Base-by-base conservation (phyloP, 2,329 filamentous ascomycete genomes). In the Colletotrichum coccodes region DNA sequence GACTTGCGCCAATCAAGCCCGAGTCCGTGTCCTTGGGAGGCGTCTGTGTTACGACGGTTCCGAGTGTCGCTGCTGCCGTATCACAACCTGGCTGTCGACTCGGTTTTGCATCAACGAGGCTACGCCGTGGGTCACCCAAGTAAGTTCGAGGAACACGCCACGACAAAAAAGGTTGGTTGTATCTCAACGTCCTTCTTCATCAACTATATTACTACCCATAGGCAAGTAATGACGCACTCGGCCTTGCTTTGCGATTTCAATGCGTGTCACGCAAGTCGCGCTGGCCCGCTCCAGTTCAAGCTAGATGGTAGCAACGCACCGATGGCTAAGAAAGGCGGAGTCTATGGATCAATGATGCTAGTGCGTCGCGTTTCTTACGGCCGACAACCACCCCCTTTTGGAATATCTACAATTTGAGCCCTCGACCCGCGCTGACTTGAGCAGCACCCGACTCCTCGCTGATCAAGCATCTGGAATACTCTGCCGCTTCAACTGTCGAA, bases 1-100 rank as follows among this genome's bases (percentile, higher is more conserved):
- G 44, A 57, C 18, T 18, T 46, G 32, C 44, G 30, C 44, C 44
- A 50, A 42, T 40, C 28, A n/a, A 47, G 36, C n/a, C 59, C 59
- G 60, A 9, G 52, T 42, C 49, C 64, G 50, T 32, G 59, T 52
- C 49, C 50, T 56, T 34, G 59, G 50, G 16, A 50, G 12, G 14
- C 28, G 32, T 38, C 34, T 34, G 58, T 60, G 32, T 42, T 32
- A 28, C 47, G 23, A 54, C 59, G 26, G 63, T 28, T 21, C 42
- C 36, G 28, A 50, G 59, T 34, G 64, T 36, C 38, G 40, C 50
- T 23, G 16, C 26, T 53, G 40, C 21, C 14, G 32, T 36, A 23
- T 50, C 23, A 18, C 34, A n/a, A 26, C 14, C 21, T 14, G 7
- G n/a, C 30, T 11, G n/a, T 18, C 30, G 7, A 16, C 12, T 52